Base-by-base conservation (phyloP, 2,329 filamentous ascomycete species). In the Chaetomium strumarium region DNA sequence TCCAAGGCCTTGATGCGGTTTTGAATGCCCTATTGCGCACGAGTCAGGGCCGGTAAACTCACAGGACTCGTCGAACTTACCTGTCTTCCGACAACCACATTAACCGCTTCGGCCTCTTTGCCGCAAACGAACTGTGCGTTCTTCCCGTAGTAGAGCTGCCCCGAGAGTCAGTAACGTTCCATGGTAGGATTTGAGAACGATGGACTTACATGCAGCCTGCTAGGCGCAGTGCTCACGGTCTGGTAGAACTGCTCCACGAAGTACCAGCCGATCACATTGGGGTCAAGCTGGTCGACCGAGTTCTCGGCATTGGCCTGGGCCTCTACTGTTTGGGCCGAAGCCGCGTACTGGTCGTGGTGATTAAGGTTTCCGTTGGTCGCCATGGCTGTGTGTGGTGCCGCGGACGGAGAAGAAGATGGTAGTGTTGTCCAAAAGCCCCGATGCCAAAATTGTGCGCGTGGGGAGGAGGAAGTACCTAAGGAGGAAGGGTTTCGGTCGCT, bases 201-300 rank as follows among this genome's bases (percentile, higher is more conserved):
- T 17, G 20, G 34, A 73, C 81, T 65, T 73, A 85, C 82, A 68
- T 90, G 92, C 64, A 99, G 87, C 74, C 93, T 95, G 68, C 96
- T 90, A 19, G 93, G 91, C 61, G 78, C 88, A 73, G 92, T 91
- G 83, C 91, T 96, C 67, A 99, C 76, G 57, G 90, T 99, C 63
- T 89, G 97, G 75, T 99, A 99, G 79, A 96, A 99, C 73, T 96
- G 90, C 80, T 97, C 91, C 54, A 99, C 93, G 64, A 99, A 99
- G 76, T 92, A 97, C 93, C 93, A 99, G 72, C 90, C 93, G 62
- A 99, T 90, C 75, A 97, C 90, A 70, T 96, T 90, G 77, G 96
- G 96, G 64, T 78, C 76, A 38, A 83, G 72, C 63, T 79, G 76
- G 66, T 67, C 73, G 63, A 69, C 73, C 38, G 66, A 63, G 57